Percentiles rank a stretch among this genome's conserved stretches.
phyloP scores from a whole-genome alignment of 495 filamentous ascomycete genomes.

The Aspergillus diversus region DNA sequence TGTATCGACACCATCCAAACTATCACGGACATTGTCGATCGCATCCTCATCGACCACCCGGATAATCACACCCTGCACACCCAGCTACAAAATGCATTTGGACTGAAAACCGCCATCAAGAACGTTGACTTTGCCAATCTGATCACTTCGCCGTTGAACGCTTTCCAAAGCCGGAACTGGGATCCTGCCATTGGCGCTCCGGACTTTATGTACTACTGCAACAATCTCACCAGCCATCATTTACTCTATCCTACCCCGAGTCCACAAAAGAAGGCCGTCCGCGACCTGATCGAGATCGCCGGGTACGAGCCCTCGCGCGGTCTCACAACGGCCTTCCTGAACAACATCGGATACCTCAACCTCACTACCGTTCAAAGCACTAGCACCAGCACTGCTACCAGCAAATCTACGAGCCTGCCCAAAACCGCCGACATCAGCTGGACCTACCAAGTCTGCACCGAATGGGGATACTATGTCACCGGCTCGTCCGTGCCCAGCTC shows the following conservation, averaged over 20 bases:
- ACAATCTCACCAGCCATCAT: slow-evolving; percentile 52
- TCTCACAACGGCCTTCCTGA: slow-evolving; percentile 61
- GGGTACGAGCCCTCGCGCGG: slow-evolving; percentile 57
- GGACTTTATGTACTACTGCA: slow-evolving; percentile 61
- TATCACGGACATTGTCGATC: slow-evolving; percentile 65
- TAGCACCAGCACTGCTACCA: neutral
- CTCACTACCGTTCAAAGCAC: slow-evolving; percentile 27
- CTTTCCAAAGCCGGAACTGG: slow-evolving; percentile 71
- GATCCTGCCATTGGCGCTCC: slow-evolving; percentile 61
- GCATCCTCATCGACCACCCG: slow-evolving; percentile 59
- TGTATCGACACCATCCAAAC: slow-evolving; percentile 62
- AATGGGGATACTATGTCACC: slow-evolving; percentile 73
- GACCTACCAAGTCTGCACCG: slow-evolving; percentile 58
- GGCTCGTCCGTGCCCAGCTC: slow-evolving; percentile 61
- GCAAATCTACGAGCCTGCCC: slow-evolving; percentile 10
- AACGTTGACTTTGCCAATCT: slow-evolving; percentile 64
- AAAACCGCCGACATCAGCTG: slow-evolving; percentile 57
- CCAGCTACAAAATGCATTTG: slow-evolving; percentile 63
- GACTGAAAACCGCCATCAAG: slow-evolving; percentile 58
- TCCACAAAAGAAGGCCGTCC: slow-evolving; percentile 33
- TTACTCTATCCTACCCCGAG: slow-evolving; percentile 49
- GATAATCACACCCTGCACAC: slow-evolving; percentile 44
- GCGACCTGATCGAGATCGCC: slow-evolving; percentile 54
- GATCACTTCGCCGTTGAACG: slow-evolving; percentile 52
- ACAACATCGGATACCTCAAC: slow-evolving; percentile 67